Base-by-base conservation (phyloP, 148 eudicot genomes). In the Salicornia ramosissima region DNA sequence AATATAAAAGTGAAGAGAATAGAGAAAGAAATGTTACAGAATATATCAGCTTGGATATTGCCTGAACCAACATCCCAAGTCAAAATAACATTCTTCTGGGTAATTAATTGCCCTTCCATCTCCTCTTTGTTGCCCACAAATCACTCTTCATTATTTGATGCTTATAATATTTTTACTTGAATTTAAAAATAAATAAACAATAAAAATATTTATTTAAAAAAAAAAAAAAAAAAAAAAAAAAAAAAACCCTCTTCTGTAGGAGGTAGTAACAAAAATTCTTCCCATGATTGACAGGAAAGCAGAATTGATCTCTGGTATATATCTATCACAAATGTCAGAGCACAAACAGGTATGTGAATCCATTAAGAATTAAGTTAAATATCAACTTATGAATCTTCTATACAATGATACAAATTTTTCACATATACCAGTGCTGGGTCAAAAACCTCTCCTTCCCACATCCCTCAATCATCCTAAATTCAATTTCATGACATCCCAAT, bases 61-160 rank as follows among this genome's bases (percentile, higher is more conserved):
- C 88, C 88, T 36, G 87, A 81, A 39, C 83, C 87, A 33, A 75
- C 87, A 33, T 84, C 87, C 87, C 87, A 81, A 65, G 85, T 85
- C 6, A 79, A 70, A 26, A 75, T 43, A 34, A 82, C 82, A 78
- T 58, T 77, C 78, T 6, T 70, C 64, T 25, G 79, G 79, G 51
- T 76, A 76, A 64, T 70, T 47, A n/a, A n/a, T n/a, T n/a, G n/a
- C n/a, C n/a, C n/a, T n/a, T n/a, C n/a, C n/a, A n/a, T n/a, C n/a
- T n/a, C n/a, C n/a, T n/a, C n/a, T n/a, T n/a, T n/a, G n/a, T n/a
- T n/a, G n/a, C n/a, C n/a, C n/a, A n/a, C n/a, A n/a, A n/a, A n/a
- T n/a, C n/a, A n/a, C n/a, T n/a, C n/a, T n/a, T n/a, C n/a, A n/a
- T n/a, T n/a, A n/a, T n/a, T n/a, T n/a, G n/a, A n/a, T n/a, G n/a